phyloP scores from a whole-genome alignment of 1,139 yeast genomes.

The Taphrina deformans region DNA sequence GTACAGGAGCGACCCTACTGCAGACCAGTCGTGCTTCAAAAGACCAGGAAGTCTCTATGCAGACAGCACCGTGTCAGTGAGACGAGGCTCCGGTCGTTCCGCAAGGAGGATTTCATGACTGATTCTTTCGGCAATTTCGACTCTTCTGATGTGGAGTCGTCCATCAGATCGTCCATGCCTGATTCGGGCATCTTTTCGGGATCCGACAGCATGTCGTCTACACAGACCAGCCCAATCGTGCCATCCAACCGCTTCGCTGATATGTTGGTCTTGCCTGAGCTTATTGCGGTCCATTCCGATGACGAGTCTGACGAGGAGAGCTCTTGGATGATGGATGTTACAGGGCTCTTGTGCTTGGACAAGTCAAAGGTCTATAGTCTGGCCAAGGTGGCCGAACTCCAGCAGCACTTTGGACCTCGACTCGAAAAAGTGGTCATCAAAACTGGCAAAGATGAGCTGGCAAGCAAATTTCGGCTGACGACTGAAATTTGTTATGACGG shows the following conservation, averaged over 20 bases:
- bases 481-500: conserved; percentile 8
- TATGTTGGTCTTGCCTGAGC: background rate
- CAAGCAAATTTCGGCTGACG: background rate
- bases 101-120: background rate
- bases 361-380: conserved; percentile 3
- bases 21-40: conserved; percentile 1
- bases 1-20: background rate
- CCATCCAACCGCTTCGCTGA: background rate
- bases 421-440: conserved; percentile 8
- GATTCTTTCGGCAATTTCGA: background rate
- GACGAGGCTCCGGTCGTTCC: background rate
- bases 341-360: conserved; percentile 4
- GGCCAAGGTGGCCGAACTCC: conserved; percentile 9
- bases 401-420: background rate
- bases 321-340: conserved; percentile 1
- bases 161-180: background rate
- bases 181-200: background rate
- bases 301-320: background rate
- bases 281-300: background rate
- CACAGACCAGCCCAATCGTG: background rate
- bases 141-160: background rate
- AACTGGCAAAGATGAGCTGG: background rate
- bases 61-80: background rate
- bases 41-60: background rate
- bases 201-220: background rate